A percentile compares a stretch with the other conserved stretches of the same genome.
These are phyloP conservation scores for Yamadazyma endophytica DNA, from an alignment of 805 yeast genomes.

Conservation along the genomic window DNA sequence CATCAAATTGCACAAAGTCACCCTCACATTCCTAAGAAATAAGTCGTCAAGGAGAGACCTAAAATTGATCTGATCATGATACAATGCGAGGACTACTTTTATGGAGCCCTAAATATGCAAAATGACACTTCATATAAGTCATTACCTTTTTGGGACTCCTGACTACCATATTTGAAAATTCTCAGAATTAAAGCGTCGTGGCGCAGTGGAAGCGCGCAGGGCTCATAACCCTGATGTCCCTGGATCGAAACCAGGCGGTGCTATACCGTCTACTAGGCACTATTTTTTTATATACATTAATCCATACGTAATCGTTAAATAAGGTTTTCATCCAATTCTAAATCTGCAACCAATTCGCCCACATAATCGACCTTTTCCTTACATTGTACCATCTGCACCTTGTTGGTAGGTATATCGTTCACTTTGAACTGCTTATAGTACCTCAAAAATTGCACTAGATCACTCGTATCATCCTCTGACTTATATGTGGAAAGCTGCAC, in stretches of 20 bases:
- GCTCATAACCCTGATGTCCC: slow-evolving; percentile 99
- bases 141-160: too few relatives aligned
- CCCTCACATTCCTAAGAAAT: too few relatives aligned
- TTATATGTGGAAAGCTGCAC: slow-evolving; percentile 28
- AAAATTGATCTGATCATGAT: too few relatives aligned
- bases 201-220: slow-evolving; percentile 99
- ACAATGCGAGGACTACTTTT: too few relatives aligned
- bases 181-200: slow-evolving; percentile 92
- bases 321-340: slow-evolving; percentile 1
- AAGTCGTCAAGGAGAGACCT: too few relatives aligned
- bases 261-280: slow-evolving; percentile 55
- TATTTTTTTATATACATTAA: slow-evolving; percentile 3
- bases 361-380: slow-evolving; percentile 1
- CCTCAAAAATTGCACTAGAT: slow-evolving; percentile 14
- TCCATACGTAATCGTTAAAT: neutral
- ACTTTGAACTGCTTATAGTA: slow-evolving; percentile 22
- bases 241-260: slow-evolving; percentile 96
- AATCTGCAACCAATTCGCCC: slow-evolving; percentile 4
- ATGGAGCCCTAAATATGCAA: too few relatives aligned
- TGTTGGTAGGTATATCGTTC: slow-evolving; percentile 15
- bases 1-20: too few relatives aligned
- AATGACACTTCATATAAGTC: too few relatives aligned
- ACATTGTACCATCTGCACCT: slow-evolving; percentile 9
- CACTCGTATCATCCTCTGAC: slow-evolving; percentile 7
- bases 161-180: too few relatives aligned